Evolutionary conservation across 148 eudicot genomes (phyloP).

Genomic region (Vaccinium myrtillus): DNA sequence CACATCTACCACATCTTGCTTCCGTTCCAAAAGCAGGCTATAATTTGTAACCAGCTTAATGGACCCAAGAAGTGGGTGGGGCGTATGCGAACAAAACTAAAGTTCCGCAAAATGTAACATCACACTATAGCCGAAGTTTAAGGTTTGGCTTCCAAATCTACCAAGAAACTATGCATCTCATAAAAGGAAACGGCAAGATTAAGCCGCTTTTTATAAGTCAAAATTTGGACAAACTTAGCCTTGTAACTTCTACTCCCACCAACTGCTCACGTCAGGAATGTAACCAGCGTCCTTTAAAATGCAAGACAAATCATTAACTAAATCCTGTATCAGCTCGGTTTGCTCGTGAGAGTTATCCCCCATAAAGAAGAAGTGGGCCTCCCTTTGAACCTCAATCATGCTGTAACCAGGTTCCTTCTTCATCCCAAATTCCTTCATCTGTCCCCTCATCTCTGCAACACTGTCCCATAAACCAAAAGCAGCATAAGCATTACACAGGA

Average conservation of each 20-base stretch:
- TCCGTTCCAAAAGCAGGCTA: not conserved
- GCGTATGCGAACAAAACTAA: not conserved
- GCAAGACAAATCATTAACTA: conserved; percentile 49
- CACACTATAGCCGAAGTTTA: not conserved
- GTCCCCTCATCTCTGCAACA: conserved; percentile 66
- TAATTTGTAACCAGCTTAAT: not conserved
- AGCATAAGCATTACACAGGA: conserved; percentile 68
- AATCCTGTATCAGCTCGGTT: conserved; percentile 39
- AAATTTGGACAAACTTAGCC: not conserved
- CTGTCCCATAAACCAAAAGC: conserved; percentile 54
- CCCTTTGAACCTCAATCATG: conserved; percentile 70
- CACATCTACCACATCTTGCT: not conserved
- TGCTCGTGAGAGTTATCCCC: conserved; percentile 57
- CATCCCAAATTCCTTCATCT: conserved; percentile 62
- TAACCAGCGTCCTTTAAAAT: conserved; percentile 46
- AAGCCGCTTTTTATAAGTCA: not conserved
- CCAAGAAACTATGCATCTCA: conserved; percentile 6
- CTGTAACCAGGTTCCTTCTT: conserved; percentile 82
- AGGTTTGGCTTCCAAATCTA: not conserved
- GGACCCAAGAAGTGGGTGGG: not conserved
- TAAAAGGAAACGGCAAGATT: not conserved
- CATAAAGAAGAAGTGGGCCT: conserved; percentile 65
- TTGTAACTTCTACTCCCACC: conserved; percentile 5
- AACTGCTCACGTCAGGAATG: conserved; percentile 34
- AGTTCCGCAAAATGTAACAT: not conserved